Evolutionary conservation across 148 eudicot genomes (phyloP), one percentile per base, ranked within the genome.

Genomic region (Limonium bicolor): DNA sequence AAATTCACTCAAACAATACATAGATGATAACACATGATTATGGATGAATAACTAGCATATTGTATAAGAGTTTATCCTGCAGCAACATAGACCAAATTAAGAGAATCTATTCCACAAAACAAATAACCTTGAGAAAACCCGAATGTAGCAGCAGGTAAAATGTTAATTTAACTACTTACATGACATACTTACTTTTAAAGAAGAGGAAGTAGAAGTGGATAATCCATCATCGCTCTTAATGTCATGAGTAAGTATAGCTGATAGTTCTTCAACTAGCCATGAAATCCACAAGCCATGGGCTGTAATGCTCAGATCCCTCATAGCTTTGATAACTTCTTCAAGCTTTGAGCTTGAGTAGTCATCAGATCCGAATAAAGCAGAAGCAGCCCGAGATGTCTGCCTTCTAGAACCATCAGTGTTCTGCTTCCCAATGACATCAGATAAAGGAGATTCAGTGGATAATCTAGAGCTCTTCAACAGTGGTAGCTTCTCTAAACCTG

Each of bases 241-340:
- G 55, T 81, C 61, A 18, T 48, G 48, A 1, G 67, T 70, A 20
- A 90, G 77, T 32, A 73, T 53, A 29, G 38, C 37, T 25, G 93
- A 67, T 29, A 90, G 93, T 58, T 84, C 87, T 57, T 71, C 74
- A 29, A 95, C 71, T 24, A 90, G 70, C 95, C 95, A 90, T 41
- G 79, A 72, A 48, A 84, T 80, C 99, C 99, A 90, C 55, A 90
- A 46, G 53, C 77, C 69, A 51, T 90, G 86, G 56, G 93, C 84
- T 47, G 53, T 68, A 42, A 80, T 47, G 52, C 76, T 72, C 21
- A 84, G 87, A 67, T 84, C 88, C 61, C 70, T 66, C 58, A 76
- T 76, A 45, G 48, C 54, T 63, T 58, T 63, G 45, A 53, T 62
- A 48, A 90, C 70, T 51, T 90, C 93, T 39, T 74, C 82, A 55